These are phyloP conservation scores for Aspergillus sp. DNA, from an alignment of 2,329 filamentous ascomycete species.

Conservation along the genomic window DNA sequence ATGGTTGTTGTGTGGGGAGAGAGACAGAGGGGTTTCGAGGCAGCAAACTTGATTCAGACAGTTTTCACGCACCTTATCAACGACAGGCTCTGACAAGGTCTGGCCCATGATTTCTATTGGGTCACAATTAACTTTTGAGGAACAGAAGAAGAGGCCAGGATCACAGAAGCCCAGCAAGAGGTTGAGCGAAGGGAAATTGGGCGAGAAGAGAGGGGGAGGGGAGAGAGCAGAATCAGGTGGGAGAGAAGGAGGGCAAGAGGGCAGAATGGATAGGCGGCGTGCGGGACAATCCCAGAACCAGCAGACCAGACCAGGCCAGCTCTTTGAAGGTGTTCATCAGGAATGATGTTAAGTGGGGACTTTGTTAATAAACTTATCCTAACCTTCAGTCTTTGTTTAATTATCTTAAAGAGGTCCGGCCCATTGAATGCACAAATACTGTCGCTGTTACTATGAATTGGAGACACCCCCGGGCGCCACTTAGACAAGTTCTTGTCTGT, in stretches of 20 bases:
- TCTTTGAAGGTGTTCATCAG: not conserved
- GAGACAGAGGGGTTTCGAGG: conserved; percentile 21
- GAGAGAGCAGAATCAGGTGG: conserved; percentile 23
- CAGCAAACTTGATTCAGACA: conserved; percentile 10
- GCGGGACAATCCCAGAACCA: conserved; percentile 16
- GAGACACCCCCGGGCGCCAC: not conserved
- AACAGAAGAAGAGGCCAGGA: conserved; percentile 10
- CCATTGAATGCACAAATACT: not conserved
- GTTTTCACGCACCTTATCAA: conserved; percentile 80
- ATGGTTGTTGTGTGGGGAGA: conserved; percentile 28
- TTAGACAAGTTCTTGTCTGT: not conserved
- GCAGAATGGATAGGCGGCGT: conserved; percentile 24
- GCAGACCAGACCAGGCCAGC: conserved; percentile 3
- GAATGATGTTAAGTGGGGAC: conserved; percentile 2
- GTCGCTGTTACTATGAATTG: not conserved
- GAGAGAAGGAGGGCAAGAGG: conserved; percentile 15
- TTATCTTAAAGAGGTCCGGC: not conserved
- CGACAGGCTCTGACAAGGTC: conserved; percentile 97
- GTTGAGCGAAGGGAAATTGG: conserved; percentile 9
- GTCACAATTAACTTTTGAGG: conserved; percentile 22
- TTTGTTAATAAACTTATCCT: not conserved
- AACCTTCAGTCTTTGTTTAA: not conserved
- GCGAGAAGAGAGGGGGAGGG: conserved; percentile 25
- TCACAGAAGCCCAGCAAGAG: conserved; percentile 12
- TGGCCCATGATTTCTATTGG: conserved; percentile 75